Base-by-base conservation (phyloP, 2,329 filamentous ascomycete species). In the Beauveria sp. region DNA sequence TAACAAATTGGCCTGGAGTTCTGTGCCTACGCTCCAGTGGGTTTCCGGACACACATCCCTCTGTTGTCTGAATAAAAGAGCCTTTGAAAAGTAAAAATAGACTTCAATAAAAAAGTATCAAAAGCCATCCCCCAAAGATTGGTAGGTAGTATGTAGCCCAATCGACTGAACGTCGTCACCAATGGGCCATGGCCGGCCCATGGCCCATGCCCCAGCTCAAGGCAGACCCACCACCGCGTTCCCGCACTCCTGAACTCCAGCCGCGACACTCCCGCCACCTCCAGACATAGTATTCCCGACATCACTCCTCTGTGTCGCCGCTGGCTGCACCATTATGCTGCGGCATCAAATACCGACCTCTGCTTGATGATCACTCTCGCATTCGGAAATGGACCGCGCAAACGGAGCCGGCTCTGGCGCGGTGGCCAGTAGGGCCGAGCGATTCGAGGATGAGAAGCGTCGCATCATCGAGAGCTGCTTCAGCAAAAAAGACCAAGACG, bases 401-500 rank as follows among this genome's bases (percentile, higher is more conserved):
- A 75, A 74, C 65, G 73, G 72, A 67, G 68, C 69, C 64, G 70
- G 71, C 67, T 69, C 69, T 61, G 69, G 68, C 66, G 67, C 71
- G 61, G 69, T 72, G 66, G 67, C 69, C 67, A 71, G 66, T 64
- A 73, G 73, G 67, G 93, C 93, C 60, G 91, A 96, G 77, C 85
- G 86, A 69, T 99, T 97, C 73, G 94, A 99, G 75, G 92, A 97
- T 71, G 94, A 99, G 81, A 96, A 97, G 81, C 84, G 85, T 73
- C 86, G 94, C 72, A 97, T 99, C 69, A 88, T 96, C 66, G 90
- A 96, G 65, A 96, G 90, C 75, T 97, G 92, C 77, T 99, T 97
- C 79, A 84, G 80, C 73, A 97, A 96, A 79, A 88, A 87, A 70
- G 94, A 97, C 71, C 82, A 85, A 47, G 90, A 96, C 76, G 92